Evolutionary conservation across 768 basidiomycete species (phyloP).

Genomic region (Punctularia strigosozonata): DNA sequence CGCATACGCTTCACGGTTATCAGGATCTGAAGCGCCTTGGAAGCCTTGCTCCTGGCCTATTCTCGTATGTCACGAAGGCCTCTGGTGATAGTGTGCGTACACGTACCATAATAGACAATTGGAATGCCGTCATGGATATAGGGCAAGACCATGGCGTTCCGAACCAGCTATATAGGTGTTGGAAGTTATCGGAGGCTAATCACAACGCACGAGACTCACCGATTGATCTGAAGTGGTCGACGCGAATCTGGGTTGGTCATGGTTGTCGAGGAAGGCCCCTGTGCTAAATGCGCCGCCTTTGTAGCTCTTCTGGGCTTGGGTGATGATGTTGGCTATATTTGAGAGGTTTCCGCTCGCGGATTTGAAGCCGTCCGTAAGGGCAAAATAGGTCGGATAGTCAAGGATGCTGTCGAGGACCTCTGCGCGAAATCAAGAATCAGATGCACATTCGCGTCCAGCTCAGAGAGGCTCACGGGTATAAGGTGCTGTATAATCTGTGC

Average conservation of each 20-base stretch:
- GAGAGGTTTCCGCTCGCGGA: constrained; percentile 22
- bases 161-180: constrained; percentile 20
- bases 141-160: constrained; percentile 37
- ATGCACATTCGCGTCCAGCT: too few relatives aligned
- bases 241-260: constrained; percentile 39
- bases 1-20: constrained; percentile 39
- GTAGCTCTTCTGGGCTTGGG: constrained; percentile 23
- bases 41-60: constrained; percentile 39
- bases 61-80: too few relatives aligned
- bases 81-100: too few relatives aligned
- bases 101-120: constrained; percentile 35
- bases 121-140: constrained; percentile 42
- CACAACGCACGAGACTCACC: constrained; percentile 18
- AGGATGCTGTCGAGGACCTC: constrained; percentile 32
- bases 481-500: constrained; percentile 23
- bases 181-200: not conserved
- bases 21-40: constrained; percentile 29
- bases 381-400: constrained; percentile 38
- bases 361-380: constrained; percentile 27
- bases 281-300: constrained; percentile 27
- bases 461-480: constrained; percentile 31
- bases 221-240: constrained; percentile 29
- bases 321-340: constrained; percentile 16
- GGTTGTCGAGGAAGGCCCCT: constrained; percentile 42
- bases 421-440: too few relatives aligned